These are phyloP conservation scores for Bipolaris sorokiniana DNA, from an alignment of 2,329 filamentous ascomycete genomes.

Conservation along the genomic window DNA sequence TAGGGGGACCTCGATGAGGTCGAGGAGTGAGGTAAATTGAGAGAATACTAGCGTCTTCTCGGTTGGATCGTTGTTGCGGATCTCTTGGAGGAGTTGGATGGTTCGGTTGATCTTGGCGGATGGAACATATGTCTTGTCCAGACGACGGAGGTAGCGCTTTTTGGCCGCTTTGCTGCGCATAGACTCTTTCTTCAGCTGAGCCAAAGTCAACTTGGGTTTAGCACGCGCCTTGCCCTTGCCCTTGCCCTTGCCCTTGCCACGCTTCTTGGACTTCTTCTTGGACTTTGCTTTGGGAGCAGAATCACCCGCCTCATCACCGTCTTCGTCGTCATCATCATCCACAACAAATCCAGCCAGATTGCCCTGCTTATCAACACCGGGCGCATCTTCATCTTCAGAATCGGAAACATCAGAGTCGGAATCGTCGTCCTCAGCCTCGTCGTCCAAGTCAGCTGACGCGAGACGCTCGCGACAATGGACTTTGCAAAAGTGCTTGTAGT, in stretches of 20 bases:
- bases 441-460: constrained; percentile 33
- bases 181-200: constrained; percentile 71
- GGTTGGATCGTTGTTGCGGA: constrained; percentile 57
- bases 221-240: constrained; percentile 51
- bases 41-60: constrained; percentile 85
- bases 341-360: constrained; percentile 63
- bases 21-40: constrained; percentile 79
- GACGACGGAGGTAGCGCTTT: constrained; percentile 70
- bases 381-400: constrained; percentile 36
- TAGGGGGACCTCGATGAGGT: constrained; percentile 77
- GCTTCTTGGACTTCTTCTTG: constrained; percentile 24
- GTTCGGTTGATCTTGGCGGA: constrained; percentile 78
- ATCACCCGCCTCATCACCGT: constrained; percentile 17
- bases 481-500: constrained; percentile 74
- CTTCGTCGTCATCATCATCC: constrained; percentile 54
- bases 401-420: constrained; percentile 38
- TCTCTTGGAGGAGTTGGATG: constrained; percentile 65
- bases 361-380: constrained; percentile 44
- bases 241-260: constrained; percentile 47
- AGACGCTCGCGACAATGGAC: constrained; percentile 67
- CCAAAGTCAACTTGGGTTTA: constrained; percentile 58
- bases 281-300: constrained; percentile 24
- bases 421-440: constrained; percentile 40
- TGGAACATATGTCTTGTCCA: constrained; percentile 71
- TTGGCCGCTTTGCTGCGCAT: constrained; percentile 68